Conservation (phyloP, 805 yeast genomes). For the Wickerhamomyces sydowiorum region DNA sequence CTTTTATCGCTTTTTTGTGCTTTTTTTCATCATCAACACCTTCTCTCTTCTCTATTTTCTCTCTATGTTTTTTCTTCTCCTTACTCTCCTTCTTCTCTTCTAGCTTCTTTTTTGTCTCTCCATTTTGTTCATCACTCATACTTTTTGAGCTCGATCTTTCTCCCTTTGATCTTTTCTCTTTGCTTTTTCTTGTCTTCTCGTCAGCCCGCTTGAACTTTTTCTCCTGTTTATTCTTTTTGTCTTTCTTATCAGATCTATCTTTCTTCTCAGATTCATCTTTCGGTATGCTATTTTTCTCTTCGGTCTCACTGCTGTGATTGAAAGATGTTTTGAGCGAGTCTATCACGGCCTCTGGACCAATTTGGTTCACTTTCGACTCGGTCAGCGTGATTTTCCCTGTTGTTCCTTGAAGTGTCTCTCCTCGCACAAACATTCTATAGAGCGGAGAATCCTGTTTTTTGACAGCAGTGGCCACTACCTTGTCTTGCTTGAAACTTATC, state of each 20-base stretch:
- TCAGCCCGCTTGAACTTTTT: constrained; percentile 13
- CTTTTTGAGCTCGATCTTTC: constrained; percentile 15
- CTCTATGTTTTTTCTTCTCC: constrained; percentile 23
- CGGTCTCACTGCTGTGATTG: constrained; percentile 5
- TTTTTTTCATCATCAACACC: no score
- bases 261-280: constrained; percentile 11
- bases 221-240: constrained; percentile 10
- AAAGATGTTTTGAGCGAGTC: constrained; percentile 2
- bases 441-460: constrained; percentile 61
- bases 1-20: constrained; percentile 23
- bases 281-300: constrained; percentile 9
- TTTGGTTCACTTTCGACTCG: constrained; percentile 1
- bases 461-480: constrained; percentile 38
- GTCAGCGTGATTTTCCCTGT: constrained; percentile 33
- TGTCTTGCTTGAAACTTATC: constrained; percentile 50
- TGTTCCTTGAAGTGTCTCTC: constrained; percentile 81
- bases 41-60: constrained; percentile 25
- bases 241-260: constrained; percentile 8
- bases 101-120: constrained; percentile 19
- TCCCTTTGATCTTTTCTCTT: constrained; percentile 18
- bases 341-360: background rate
- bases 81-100: constrained; percentile 15
- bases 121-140: constrained; percentile 21
- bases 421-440: constrained; percentile 81
- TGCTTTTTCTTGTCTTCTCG: constrained; percentile 14